Conservation (phyloP, 306 rosid species). For the Pyrus betulifolia region DNA sequence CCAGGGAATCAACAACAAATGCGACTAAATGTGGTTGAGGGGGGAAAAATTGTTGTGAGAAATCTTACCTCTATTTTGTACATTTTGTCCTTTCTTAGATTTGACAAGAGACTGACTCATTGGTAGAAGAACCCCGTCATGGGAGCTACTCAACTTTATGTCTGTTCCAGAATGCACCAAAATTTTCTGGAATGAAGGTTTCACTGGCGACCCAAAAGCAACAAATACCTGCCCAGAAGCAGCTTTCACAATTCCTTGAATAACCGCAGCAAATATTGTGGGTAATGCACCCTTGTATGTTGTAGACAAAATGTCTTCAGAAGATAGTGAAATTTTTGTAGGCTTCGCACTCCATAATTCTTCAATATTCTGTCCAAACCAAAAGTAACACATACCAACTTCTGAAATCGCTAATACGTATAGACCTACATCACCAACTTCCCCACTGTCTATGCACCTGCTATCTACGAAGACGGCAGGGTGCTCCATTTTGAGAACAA, state of each 20-base stretch:
- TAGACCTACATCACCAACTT: conserved; percentile 35
- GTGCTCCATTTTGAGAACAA: conserved; percentile 88
- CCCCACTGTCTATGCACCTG: conserved; percentile 38
- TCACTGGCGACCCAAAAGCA: conserved; percentile 68
- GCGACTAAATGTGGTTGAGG: neutral
- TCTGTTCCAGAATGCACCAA: conserved; percentile 65
- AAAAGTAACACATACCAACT: conserved; percentile 73
- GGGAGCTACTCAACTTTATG: conserved; percentile 50
- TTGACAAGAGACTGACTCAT: conserved; percentile 41
- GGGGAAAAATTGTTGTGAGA: neutral
- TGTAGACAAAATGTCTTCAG: conserved; percentile 44
- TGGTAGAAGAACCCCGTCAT: conserved; percentile 82
- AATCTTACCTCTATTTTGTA: conserved; percentile 44
- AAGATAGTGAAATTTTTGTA: conserved; percentile 58
- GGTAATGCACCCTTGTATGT: conserved; percentile 53
- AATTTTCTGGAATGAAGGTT: conserved; percentile 74
- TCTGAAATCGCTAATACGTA: conserved; percentile 85
- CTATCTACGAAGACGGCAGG: conserved; percentile 84
- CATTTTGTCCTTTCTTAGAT: conserved; percentile 52
- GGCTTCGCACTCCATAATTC: conserved; percentile 60
- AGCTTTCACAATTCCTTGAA: conserved; percentile 48
- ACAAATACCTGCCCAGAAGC: conserved; percentile 62
- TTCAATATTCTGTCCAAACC: conserved; percentile 67
- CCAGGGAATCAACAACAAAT: neutral
- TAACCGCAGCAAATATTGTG: conserved; percentile 68